Percentiles rank a stretch among this genome's conserved stretches.
Conservation (phyloP, 2,329 filamentous ascomycete genomes). For the Neofusicoccum laricinum region DNA sequence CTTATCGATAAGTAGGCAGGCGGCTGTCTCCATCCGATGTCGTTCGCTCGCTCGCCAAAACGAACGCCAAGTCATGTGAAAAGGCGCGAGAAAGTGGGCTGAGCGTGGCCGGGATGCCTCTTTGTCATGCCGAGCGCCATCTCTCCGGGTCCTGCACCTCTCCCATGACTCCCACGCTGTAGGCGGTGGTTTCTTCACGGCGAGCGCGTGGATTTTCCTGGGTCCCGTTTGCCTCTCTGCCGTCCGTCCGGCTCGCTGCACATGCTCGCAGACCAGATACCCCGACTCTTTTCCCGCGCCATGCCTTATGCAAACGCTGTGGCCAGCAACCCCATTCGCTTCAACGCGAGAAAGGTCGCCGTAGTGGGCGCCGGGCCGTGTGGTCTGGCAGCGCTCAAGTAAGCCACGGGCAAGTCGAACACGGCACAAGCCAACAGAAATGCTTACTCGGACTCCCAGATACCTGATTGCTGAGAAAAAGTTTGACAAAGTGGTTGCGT, state of each 20-base stretch:
- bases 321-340: neutral
- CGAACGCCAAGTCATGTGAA: neutral
- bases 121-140: neutral
- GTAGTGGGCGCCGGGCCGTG: slow-evolving; percentile 80
- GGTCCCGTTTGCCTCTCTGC: neutral
- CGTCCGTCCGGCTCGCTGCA: neutral
- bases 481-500: slow-evolving; percentile 71
- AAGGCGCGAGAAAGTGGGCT: slow-evolving; percentile 15
- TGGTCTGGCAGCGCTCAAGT: slow-evolving; percentile 75
- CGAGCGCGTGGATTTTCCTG: neutral
- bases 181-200: no score
- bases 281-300: slow-evolving; percentile 1
- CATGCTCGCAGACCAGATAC: slow-evolving; percentile 6
- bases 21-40: neutral
- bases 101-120: neutral
- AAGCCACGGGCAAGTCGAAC: slow-evolving; percentile 17
- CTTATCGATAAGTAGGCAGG: slow-evolving; percentile 13
- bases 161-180: neutral
- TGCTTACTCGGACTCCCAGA: slow-evolving; percentile 32
- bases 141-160: neutral
- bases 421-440: neutral
- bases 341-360: slow-evolving; percentile 60
- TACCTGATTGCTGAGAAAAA: slow-evolving; percentile 70
- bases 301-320: slow-evolving; percentile 5
- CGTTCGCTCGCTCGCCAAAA: neutral